Evolutionary conservation across 2,329 filamentous ascomycete species (phyloP).

Genomic region (Bipolaris zeicola): DNA sequence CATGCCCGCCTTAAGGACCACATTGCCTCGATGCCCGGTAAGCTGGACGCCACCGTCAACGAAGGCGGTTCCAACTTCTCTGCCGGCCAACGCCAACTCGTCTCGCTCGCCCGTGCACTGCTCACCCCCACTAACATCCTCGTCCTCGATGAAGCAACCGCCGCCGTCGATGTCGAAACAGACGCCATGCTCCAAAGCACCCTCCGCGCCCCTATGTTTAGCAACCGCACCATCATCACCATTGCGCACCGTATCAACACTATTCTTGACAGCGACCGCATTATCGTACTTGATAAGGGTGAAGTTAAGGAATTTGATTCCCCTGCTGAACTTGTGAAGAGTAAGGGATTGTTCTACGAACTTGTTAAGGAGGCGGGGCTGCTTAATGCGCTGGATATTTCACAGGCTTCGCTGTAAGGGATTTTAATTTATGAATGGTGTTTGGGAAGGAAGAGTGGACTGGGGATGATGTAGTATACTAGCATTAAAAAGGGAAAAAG

Average conservation of each 20-base stretch:
- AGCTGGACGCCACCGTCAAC: constrained; percentile 85
- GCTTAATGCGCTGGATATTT: constrained; percentile 43
- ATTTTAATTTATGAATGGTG: neutral
- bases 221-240: constrained; percentile 94
- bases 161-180: constrained; percentile 72
- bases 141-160: constrained; percentile 93
- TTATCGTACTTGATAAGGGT: constrained; percentile 91
- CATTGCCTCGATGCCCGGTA: constrained; percentile 82
- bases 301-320: constrained; percentile 92
- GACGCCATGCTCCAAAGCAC: constrained; percentile 69
- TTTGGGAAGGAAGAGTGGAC: neutral
- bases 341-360: constrained; percentile 81
- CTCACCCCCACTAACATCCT: constrained; percentile 96
- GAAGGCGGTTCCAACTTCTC: constrained; percentile 98
- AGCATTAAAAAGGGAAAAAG: no score
- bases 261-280: constrained; percentile 85
- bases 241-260: constrained; percentile 99
- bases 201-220: constrained; percentile 71
- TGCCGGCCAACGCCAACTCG: constrained; percentile 90
- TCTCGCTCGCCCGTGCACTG: constrained; percentile 91
- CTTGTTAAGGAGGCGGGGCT: constrained; percentile 91
- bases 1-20: constrained; percentile 94
- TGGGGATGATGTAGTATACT: no score
- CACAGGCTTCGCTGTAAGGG: neutral
- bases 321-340: constrained; percentile 75